Evolutionary conservation across 108 stramenopile species (phyloP).

Genomic region (Cyclotella choctawhatcheeana): DNA sequence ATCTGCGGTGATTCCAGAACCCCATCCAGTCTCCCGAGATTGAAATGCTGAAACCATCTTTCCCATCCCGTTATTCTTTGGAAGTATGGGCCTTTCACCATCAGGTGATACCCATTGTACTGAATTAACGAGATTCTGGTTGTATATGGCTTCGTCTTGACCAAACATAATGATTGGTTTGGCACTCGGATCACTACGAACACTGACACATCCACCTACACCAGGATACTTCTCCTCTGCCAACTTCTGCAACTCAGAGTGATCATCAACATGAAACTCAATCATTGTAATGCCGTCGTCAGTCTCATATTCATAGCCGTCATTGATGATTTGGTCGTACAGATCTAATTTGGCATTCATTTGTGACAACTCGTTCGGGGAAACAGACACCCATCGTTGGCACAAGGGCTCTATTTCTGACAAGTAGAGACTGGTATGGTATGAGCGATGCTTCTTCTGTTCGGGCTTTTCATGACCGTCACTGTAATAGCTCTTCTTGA

Average conservation of each 20-base stretch:
- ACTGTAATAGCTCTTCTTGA: not conserved
- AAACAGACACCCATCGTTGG: not conserved
- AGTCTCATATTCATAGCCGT: not conserved
- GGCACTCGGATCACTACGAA: not conserved
- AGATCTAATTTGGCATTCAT: not conserved
- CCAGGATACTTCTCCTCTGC: not conserved
- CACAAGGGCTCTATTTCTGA: not conserved
- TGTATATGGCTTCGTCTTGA: not conserved
- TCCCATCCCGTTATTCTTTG: not conserved
- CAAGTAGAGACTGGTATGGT: not conserved
- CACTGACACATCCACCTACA: not conserved
- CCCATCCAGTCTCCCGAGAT: not conserved
- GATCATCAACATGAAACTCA: conserved; percentile 16
- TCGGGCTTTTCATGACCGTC: not conserved
- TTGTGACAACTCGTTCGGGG: not conserved
- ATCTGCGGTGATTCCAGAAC: not conserved
- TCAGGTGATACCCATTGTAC: not conserved
- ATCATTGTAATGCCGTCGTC: not conserved
- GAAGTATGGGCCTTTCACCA: not conserved
- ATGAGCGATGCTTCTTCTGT: not conserved
- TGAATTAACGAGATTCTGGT: not conserved
- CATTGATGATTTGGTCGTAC: not conserved
- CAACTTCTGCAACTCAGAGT: not conserved
- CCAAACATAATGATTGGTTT: conserved; percentile 5
- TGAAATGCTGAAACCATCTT: not conserved